Conservation (phyloP, 2,329 filamentous ascomycete genomes). For the Sporothrix sp. region DNA sequence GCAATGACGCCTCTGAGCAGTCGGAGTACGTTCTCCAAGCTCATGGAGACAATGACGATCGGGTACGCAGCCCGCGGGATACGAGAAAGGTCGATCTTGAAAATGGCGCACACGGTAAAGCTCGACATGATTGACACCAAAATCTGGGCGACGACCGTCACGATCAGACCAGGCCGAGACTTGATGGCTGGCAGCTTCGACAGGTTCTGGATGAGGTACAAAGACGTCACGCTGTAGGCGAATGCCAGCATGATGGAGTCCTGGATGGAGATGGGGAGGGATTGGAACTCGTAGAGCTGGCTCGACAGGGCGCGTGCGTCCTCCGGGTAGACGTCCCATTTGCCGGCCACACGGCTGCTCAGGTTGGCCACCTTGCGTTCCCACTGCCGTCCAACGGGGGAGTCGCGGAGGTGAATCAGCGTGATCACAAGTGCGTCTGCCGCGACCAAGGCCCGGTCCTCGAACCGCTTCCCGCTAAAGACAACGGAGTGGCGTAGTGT, state of each 20-base stretch:
- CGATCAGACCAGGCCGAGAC: conserved; percentile 61
- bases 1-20: conserved; percentile 69
- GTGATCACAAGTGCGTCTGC: conserved; percentile 74
- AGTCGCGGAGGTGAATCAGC: conserved; percentile 57
- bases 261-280: conserved; percentile 58
- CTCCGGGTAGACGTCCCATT: conserved; percentile 57
- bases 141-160: conserved; percentile 62
- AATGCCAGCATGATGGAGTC: conserved; percentile 55
- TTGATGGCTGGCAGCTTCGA: conserved; percentile 65
- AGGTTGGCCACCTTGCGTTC: conserved; percentile 47
- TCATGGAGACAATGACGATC: conserved; percentile 65
- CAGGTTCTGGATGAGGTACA: conserved; percentile 59
- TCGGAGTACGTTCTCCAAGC: conserved; percentile 68
- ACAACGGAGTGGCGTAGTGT: conserved; percentile 70
- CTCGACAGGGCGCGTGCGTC: conserved; percentile 44
- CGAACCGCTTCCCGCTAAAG: conserved; percentile 71
- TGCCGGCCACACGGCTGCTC: conserved; percentile 36
- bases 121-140: conserved; percentile 65
- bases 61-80: conserved; percentile 68
- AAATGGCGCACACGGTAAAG: conserved; percentile 67
- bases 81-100: conserved; percentile 64
- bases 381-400: conserved; percentile 56
- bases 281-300: conserved; percentile 68
- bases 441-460: conserved; percentile 55
- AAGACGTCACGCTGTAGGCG: conserved; percentile 53